A percentile compares a stretch with the other conserved stretches of the same genome.
phyloP scores from a whole-genome alignment of 371 early-diverging fungal genomes.

The Capillidium rhysosporum region DNA sequence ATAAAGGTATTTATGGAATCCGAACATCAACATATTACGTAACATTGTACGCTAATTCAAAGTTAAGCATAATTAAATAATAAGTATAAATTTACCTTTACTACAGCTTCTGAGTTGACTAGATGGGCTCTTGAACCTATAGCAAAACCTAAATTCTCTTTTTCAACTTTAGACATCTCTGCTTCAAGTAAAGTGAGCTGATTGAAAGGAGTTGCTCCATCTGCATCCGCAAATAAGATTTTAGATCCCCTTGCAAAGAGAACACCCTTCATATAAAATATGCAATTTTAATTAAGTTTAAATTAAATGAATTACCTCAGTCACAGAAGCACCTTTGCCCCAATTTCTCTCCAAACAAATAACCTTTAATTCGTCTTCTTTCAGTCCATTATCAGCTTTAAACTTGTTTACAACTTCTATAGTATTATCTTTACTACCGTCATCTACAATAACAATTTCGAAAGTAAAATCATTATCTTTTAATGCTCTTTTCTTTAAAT shows the following conservation, averaged over 20 bases:
- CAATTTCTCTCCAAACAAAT: constrained; percentile 61
- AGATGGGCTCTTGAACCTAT: constrained; percentile 83
- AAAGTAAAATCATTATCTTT: constrained; percentile 25
- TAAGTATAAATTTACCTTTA: constrained; percentile 40
- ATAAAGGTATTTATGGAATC: constrained; percentile 72
- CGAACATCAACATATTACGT: constrained; percentile 77
- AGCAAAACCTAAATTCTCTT: constrained; percentile 37
- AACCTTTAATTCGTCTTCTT: constrained; percentile 38
- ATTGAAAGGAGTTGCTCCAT: constrained; percentile 79
- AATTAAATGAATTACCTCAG: constrained; percentile 32
- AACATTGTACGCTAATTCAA: constrained; percentile 51
- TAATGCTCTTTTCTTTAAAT: constrained; percentile 21
- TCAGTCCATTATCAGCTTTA: constrained; percentile 23
- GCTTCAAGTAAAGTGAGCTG: constrained; percentile 46
- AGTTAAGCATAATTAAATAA: neutral
- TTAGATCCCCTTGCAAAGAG: constrained; percentile 51
- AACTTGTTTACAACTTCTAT: constrained; percentile 36
- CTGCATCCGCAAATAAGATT: constrained; percentile 86
- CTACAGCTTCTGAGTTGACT: constrained; percentile 76
- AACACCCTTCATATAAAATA: constrained; percentile 42
- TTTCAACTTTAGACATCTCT: constrained; percentile 16
- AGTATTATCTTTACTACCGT: constrained; percentile 69
- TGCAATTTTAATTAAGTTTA: neutral
- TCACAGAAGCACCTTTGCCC: constrained; percentile 90
- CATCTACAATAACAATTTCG: constrained; percentile 82